phyloP scores from a whole-genome alignment of 441 rosid species.

The Euphorbia schlechtendalii region DNA sequence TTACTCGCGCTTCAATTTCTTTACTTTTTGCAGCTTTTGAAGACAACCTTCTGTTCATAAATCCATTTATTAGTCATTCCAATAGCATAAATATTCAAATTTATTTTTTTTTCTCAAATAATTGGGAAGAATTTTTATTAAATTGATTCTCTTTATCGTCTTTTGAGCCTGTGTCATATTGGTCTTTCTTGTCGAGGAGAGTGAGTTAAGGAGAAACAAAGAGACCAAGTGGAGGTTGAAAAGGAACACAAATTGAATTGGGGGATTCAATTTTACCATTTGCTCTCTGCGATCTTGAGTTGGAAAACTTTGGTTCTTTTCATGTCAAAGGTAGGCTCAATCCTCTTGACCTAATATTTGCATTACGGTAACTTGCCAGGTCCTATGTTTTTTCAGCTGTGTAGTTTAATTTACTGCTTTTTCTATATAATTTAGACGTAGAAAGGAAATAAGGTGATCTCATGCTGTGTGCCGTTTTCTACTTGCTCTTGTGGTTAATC shows the following conservation, averaged over 20 bases:
- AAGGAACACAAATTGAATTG: background rate
- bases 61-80: background rate
- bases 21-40: background rate
- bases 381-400: background rate
- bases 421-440: background rate
- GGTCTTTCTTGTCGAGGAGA: background rate
- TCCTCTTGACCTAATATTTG: conserved; percentile 7
- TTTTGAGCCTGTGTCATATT: background rate
- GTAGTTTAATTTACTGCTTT: background rate
- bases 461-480: conserved; percentile 3
- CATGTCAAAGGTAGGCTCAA: conserved; percentile 20
- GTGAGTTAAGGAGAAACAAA: background rate
- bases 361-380: background rate
- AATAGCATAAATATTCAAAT: background rate
- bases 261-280: background rate
- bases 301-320: background rate
- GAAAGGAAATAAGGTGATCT: background rate
- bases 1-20: conserved; percentile 3
- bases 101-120: background rate
- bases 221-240: background rate
- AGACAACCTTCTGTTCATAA: background rate
- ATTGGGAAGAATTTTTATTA: background rate
- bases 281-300: conserved; percentile 2
- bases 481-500: background rate
- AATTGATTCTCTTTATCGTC: background rate